Evolutionary conservation across 2,329 filamentous ascomycete species (phyloP), one percentile per base, ranked within the genome.

Genomic region (Penicillium carneum): DNA sequence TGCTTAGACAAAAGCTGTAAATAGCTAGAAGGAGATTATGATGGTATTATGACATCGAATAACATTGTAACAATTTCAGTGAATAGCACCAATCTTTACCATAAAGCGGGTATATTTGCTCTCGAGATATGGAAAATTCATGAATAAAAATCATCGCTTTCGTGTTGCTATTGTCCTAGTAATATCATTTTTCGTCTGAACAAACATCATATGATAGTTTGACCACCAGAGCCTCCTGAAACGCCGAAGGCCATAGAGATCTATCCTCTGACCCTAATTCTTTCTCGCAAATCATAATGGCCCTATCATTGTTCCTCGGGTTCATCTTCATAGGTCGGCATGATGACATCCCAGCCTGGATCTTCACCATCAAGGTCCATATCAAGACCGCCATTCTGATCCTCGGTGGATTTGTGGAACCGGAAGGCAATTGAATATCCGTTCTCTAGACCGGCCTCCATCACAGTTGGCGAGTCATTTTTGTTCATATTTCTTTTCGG

Each of bases 261-360:
- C 4, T 33, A 23, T 39, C 2, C 12, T 54, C 20, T 34, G 41
- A 20, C 11, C 16, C 11, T 46, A 18, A 3, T 16, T 33, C 39
- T 45, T 23, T 45, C 26, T 29, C n/a, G 2, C 23, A 23, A 18
- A 11, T 55, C 23, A 46, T 43, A n/a, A 14, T 12, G n/a, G 14
- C 36, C 3, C 26, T 4, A 26, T 36, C 4, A 14, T 16, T 65
- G 57, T 48, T 71, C 71, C 41, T 74, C 74, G 4, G 39, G 26
- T 33, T 77, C 76, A 20, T 78, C 74, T 6, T 76, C 75, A 34
- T 76, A 70, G 43, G 57, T 70, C 29, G 75, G 76, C 16, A 76
- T 56, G 26, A 77, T 56, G 31, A 78, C 74, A 67, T 78, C 76
- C 76, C 76, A 78, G 16, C 72, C 72, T 26, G 71, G 68, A 45